phyloP scores from a whole-genome alignment of 257 asterid genomes.

The Eucommia ulmoides region DNA sequence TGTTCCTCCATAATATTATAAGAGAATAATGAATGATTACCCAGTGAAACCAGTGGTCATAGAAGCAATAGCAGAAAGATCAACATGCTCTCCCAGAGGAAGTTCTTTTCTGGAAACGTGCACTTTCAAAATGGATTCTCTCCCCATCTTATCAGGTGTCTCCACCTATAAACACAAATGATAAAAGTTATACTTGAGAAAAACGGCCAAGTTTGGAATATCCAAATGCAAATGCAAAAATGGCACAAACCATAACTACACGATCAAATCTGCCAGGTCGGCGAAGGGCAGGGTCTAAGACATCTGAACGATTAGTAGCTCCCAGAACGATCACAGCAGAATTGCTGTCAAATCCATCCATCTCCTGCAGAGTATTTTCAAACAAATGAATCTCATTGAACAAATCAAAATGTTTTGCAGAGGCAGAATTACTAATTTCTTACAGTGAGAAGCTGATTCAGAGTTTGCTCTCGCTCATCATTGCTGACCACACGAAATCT shows the following conservation, averaged over 20 bases:
- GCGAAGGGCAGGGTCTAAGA: conserved; percentile 93
- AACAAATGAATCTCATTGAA: conserved; percentile 15
- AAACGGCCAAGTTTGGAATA: conserved; percentile 1
- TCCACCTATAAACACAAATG: conserved; percentile 54
- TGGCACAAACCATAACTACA: conserved; percentile 61
- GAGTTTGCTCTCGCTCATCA: conserved; percentile 96
- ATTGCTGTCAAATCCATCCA: conserved; percentile 99
- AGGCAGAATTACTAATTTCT: conserved; percentile 16
- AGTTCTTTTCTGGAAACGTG: conserved; percentile 89
- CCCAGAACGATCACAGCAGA: conserved; percentile 98
- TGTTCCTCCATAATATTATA: too few relatives aligned
- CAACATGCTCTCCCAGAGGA: conserved; percentile 78
- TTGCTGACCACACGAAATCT: conserved; percentile 83
- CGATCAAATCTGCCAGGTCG: conserved; percentile 99
- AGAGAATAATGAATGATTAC: conserved; percentile 40
- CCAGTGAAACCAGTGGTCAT: conserved; percentile 99
- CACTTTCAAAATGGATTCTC: conserved; percentile 88
- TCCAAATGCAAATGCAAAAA: not conserved
- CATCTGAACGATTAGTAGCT: conserved; percentile 96
- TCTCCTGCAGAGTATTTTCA: conserved; percentile 55
- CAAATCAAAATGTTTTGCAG: conserved; percentile 3
- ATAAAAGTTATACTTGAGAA: conserved; percentile 9
- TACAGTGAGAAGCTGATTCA: conserved; percentile 96
- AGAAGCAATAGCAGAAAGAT: conserved; percentile 69
- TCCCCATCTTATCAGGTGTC: conserved; percentile 92